Percentiles rank a stretch among this genome's conserved stretches.
Evolutionary conservation across 2,329 filamentous ascomycete species (phyloP).

Genomic region (Fusarium caatingaense): DNA sequence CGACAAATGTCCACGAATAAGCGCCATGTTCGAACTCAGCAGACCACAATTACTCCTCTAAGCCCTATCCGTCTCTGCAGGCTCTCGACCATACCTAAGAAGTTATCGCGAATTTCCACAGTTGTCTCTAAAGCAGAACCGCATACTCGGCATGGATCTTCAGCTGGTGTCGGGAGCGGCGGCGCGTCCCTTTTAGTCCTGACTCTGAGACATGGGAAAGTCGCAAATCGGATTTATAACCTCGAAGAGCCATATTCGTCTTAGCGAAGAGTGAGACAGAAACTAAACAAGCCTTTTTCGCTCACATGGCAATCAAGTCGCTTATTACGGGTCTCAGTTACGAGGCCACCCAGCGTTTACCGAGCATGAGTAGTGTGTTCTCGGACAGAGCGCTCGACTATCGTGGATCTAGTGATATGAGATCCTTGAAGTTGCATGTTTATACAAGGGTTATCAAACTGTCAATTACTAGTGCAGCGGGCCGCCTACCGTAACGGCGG

Average conservation of each 20-base stretch:
- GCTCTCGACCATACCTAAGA: constrained; percentile 22
- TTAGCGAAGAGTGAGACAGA: constrained; percentile 3
- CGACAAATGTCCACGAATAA: constrained; percentile 8
- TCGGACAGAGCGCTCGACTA: constrained; percentile 23
- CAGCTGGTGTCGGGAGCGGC: constrained; percentile 28
- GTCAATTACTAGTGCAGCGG: not conserved
- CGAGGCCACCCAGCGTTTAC: not conserved
- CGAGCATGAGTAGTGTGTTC: not conserved
- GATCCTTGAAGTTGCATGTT: constrained; percentile 33
- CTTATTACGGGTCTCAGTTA: constrained; percentile 4
- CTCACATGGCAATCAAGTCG: constrained; percentile 7
- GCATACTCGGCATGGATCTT: constrained; percentile 12
- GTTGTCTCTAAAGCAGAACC: not conserved
- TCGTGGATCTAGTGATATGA: constrained; percentile 19
- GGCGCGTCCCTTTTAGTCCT: constrained; percentile 21
- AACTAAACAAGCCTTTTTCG: constrained; percentile 21
- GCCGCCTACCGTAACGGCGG: not conserved
- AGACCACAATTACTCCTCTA: constrained; percentile 1
- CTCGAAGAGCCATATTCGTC: not conserved
- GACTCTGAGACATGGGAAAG: constrained; percentile 24
- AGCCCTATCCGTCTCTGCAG: not conserved
- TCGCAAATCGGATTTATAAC: constrained; percentile 18
- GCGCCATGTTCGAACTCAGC: constrained; percentile 26
- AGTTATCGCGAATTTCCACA: constrained; percentile 12
- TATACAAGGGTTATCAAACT: constrained; percentile 11